Percentiles rank a stretch among this genome's conserved stretches.
Conservation (phyloP, 139 green algal species). For the Chlorella sp. region DNA sequence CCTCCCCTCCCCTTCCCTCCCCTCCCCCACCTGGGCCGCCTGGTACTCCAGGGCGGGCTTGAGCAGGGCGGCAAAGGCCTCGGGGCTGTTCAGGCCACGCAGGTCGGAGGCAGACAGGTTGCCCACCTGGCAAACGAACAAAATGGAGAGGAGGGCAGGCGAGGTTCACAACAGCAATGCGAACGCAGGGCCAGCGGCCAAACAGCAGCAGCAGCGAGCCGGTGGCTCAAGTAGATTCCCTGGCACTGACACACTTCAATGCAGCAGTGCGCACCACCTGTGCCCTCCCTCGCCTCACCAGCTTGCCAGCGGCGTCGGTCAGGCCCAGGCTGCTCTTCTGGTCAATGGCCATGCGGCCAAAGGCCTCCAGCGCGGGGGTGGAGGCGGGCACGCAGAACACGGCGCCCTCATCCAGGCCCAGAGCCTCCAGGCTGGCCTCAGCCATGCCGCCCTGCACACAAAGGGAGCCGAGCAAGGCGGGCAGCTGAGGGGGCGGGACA, state of each 20-base stretch:
- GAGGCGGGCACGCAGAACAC: slow-evolving; percentile 32
- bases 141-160: background rate
- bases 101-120: slow-evolving; percentile 33
- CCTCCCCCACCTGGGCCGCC: background rate
- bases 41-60: slow-evolving; percentile 33
- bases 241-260: no score
- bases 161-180: no score
- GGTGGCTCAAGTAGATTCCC: no score
- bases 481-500: no score
- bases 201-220: no score
- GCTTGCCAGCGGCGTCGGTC: slow-evolving; percentile 33
- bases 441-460: background rate
- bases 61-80: slow-evolving; percentile 39
- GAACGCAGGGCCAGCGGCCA: background rate
- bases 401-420: slow-evolving; percentile 42
- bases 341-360: slow-evolving; percentile 60
- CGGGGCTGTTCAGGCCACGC: slow-evolving; percentile 23
- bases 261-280: no score
- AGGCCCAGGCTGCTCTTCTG: slow-evolving; percentile 60
- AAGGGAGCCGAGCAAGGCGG: no score
- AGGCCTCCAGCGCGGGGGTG: slow-evolving; percentile 51
- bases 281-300: background rate
- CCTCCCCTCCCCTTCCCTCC: background rate
- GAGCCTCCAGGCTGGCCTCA: background rate
- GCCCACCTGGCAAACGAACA: slow-evolving; percentile 31